These are phyloP conservation scores for Sporothrix euskadiensis DNA, from an alignment of 2,329 filamentous ascomycete genomes.

Conservation along the genomic window DNA sequence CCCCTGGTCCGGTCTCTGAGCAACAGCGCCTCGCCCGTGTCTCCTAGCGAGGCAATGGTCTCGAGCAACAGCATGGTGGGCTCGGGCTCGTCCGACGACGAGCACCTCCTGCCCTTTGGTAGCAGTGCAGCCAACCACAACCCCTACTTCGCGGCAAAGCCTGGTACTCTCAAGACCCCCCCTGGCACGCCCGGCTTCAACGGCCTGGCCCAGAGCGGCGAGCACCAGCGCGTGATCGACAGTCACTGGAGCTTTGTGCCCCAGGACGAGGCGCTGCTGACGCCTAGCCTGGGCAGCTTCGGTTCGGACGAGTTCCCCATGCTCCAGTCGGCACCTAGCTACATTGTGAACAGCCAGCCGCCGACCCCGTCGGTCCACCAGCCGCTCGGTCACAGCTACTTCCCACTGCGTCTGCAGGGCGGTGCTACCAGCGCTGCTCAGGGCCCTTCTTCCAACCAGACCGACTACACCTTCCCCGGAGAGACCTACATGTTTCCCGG, in stretches of 20 bases:
- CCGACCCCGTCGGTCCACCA: conserved; percentile 52
- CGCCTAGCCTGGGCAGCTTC: conserved; percentile 49
- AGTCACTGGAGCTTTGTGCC: conserved; percentile 37
- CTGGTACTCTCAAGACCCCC: conserved; percentile 25
- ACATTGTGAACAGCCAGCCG: conserved; percentile 52
- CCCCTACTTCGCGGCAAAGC: conserved; percentile 14
- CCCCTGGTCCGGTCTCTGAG: conserved; percentile 38
- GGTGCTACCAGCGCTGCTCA: conserved; percentile 35
- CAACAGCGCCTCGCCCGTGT: conserved; percentile 22
- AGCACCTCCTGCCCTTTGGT: conserved; percentile 7
- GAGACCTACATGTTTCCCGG: conserved; percentile 43
- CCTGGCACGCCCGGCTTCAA: conserved; percentile 29
- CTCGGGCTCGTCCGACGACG: conserved; percentile 26
- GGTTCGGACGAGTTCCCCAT: conserved; percentile 49
- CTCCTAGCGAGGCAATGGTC: background rate
- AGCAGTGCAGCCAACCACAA: background rate
- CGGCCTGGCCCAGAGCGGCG: conserved; percentile 32
- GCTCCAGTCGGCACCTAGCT: conserved; percentile 45
- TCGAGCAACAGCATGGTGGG: background rate
- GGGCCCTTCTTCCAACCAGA: conserved; percentile 36
- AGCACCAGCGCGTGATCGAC: conserved; percentile 43
- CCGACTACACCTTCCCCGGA: conserved; percentile 56
- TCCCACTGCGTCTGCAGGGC: conserved; percentile 36
- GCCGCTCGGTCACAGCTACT: conserved; percentile 47
- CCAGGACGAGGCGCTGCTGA: conserved; percentile 52